Percentiles rank a stretch among this genome's conserved stretches.
These are phyloP conservation scores for Exophiala aquamarina DNA, from an alignment of 2,329 filamentous ascomycete genomes.

Conservation along the genomic window DNA sequence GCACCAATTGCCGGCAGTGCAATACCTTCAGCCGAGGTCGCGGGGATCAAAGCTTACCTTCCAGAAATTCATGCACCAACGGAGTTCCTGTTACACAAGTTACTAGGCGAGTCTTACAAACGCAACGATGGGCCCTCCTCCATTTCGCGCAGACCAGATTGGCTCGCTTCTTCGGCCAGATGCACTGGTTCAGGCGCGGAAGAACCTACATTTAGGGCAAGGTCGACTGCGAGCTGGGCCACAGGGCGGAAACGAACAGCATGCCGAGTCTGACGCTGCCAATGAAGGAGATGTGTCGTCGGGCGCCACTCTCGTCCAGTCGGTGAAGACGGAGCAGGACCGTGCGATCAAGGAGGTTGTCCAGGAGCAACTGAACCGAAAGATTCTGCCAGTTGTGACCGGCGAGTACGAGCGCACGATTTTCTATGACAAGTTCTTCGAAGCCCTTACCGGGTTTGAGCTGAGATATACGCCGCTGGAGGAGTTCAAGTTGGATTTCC, in stretches of 20 bases:
- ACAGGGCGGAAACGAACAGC: conserved; percentile 6
- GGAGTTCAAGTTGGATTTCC: conserved; percentile 18
- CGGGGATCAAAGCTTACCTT: too few relatives aligned
- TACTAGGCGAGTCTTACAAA: too few relatives aligned
- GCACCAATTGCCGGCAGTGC: too few relatives aligned
- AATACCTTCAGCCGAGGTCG: too few relatives aligned
- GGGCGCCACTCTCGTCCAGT: neutral
- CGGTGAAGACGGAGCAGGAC: conserved; percentile 9
- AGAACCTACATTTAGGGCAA: conserved; percentile 12
- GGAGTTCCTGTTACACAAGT: too few relatives aligned
- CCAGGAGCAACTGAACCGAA: conserved; percentile 23
- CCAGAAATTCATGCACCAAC: too few relatives aligned
- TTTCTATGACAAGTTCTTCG: conserved; percentile 30
- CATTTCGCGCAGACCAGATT: conserved; percentile 31
- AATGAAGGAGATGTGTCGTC: neutral
- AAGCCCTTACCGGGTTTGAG: conserved; percentile 25
- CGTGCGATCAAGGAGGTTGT: conserved; percentile 23
- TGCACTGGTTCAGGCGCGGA: conserved; percentile 23
- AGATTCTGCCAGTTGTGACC: conserved; percentile 26
- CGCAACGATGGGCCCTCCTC: conserved; percentile 23
- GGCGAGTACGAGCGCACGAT: conserved; percentile 29
- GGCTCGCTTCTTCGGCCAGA: conserved; percentile 30
- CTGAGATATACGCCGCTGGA: conserved; percentile 10
- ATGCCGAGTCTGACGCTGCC: conserved; percentile 1
- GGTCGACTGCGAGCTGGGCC: conserved; percentile 6